Conservation (phyloP, 148 eudicot genomes). For the Fagopyrum tataricum region DNA sequence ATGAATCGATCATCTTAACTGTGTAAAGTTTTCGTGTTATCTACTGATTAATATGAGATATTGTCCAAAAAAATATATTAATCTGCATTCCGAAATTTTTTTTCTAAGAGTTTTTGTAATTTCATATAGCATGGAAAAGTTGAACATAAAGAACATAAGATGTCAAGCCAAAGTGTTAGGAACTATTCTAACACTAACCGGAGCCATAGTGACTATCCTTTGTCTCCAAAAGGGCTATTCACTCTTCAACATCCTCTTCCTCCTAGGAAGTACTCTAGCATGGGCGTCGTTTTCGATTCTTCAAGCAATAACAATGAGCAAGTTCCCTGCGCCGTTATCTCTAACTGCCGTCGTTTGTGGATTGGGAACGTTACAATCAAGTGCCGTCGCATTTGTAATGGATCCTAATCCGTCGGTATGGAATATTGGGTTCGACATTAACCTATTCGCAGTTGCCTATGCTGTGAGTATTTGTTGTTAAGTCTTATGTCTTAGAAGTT, state of each 20-base stretch:
- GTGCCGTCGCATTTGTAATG: slow-evolving; percentile 17
- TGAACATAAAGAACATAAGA: slow-evolving; percentile 13
- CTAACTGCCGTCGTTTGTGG: slow-evolving; percentile 19
- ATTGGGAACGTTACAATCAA: slow-evolving; percentile 23
- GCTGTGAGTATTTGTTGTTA: slow-evolving; percentile 49
- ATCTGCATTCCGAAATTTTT: too few species aligned
- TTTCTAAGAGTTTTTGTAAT: too few species aligned
- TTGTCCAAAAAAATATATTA: too few species aligned
- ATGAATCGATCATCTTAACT: too few species aligned
- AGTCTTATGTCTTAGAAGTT: background rate
- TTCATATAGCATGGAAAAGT: slow-evolving; percentile 16
- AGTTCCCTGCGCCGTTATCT: slow-evolving; percentile 15
- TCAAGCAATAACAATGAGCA: slow-evolving; percentile 21
- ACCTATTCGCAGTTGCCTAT: slow-evolving; percentile 36
- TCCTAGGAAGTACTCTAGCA: slow-evolving; percentile 25
- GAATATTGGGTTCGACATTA: slow-evolving; percentile 17
- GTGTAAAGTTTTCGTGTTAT: too few species aligned
- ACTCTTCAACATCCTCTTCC: slow-evolving; percentile 16
- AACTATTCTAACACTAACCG: slow-evolving; percentile 18
- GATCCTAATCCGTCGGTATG: slow-evolving; percentile 20
- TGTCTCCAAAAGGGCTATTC: slow-evolving; percentile 19
- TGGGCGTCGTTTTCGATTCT: slow-evolving; percentile 32
- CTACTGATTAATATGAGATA: too few species aligned
- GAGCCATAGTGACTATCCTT: slow-evolving; percentile 18
- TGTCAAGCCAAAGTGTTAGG: slow-evolving; percentile 22